Conservation (phyloP, 2,329 filamentous ascomycete species). For the Penicillium aurantiogriseum region DNA sequence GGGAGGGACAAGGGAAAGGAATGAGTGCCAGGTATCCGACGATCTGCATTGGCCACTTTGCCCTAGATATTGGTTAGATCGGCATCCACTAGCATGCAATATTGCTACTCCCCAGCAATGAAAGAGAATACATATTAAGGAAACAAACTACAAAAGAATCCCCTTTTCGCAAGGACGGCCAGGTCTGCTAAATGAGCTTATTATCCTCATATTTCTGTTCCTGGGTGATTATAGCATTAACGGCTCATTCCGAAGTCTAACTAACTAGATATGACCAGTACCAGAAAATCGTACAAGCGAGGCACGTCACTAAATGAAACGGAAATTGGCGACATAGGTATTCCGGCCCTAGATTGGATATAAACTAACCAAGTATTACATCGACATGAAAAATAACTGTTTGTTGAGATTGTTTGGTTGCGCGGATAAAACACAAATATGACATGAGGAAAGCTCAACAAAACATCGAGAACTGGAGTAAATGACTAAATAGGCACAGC, state of each 20-base stretch:
- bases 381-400: background rate
- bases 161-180: too few relatives aligned
- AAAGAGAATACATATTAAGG: background rate
- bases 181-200: background rate
- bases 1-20: too few relatives aligned
- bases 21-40: slow-evolving; percentile 23
- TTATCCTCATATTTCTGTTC: background rate
- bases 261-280: background rate
- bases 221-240: background rate
- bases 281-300: background rate
- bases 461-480: background rate
- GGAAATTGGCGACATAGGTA: background rate
- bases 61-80: background rate
- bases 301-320: background rate
- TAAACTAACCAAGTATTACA: background rate
- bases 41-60: background rate
- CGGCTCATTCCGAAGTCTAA: background rate
- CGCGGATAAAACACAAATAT: background rate
- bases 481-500: background rate
- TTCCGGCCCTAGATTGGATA: background rate
- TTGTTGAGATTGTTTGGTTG: background rate
- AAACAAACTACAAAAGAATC: background rate
- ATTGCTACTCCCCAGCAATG: background rate
- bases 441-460: background rate
- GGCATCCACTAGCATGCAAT: background rate